Evolutionary conservation across 2,329 filamentous ascomycete species (phyloP).

Genomic region (Claviceps arundinis): DNA sequence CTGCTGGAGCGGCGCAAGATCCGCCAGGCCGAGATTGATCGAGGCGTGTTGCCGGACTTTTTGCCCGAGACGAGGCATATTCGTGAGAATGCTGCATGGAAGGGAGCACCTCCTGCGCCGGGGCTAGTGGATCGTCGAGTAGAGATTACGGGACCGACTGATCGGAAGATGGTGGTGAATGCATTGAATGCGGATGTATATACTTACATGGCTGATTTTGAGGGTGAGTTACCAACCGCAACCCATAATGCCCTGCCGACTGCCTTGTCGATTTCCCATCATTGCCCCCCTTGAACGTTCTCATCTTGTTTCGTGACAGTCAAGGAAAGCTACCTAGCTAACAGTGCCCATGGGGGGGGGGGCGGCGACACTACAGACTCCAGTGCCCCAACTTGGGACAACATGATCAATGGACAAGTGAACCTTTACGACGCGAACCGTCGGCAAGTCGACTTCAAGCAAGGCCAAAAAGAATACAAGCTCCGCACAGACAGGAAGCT

Average conservation of each 20-base stretch:
- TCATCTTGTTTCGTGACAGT: no score
- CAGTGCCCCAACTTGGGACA: constrained; percentile 92
- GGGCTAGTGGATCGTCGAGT: constrained; percentile 87
- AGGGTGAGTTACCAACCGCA: constrained; percentile 50
- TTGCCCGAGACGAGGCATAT: constrained; percentile 91
- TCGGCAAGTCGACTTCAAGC: constrained; percentile 90
- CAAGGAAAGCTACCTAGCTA: no score
- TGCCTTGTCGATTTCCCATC: no score
- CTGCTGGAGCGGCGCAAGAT: constrained; percentile 76
- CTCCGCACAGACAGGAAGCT: constrained; percentile 75
- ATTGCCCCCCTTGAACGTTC: no score
- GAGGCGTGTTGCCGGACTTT: constrained; percentile 81
- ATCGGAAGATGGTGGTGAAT: constrained; percentile 98
- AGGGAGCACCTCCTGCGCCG: constrained; percentile 78
- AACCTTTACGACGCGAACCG: constrained; percentile 96
- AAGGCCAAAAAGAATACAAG: constrained; percentile 92
- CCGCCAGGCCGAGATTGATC: constrained; percentile 87
- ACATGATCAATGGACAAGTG: constrained; percentile 97
- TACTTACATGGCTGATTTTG: constrained; percentile 99
- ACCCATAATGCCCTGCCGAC: no score
- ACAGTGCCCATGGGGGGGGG: no score
- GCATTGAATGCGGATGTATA: constrained; percentile 90
- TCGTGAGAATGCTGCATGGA: constrained; percentile 89
- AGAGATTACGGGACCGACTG: constrained; percentile 94
- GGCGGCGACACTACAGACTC: constrained; percentile 48